Evolutionary conservation across 164 flowering plant genomes (phyloP), one percentile per base, ranked within the genome.

Genomic region (Protea cynaroides): DNA sequence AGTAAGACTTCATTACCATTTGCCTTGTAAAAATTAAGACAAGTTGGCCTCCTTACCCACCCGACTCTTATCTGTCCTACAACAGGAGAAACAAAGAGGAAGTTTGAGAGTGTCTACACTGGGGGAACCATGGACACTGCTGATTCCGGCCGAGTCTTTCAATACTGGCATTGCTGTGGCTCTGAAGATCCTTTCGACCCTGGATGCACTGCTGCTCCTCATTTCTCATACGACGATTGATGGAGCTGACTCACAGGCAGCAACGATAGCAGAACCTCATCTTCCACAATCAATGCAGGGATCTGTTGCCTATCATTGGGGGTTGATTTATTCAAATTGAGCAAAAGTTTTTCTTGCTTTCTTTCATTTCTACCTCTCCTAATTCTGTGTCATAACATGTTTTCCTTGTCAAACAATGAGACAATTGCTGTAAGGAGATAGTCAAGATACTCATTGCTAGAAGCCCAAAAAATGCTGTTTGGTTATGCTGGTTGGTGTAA

Each of bases 161-260:
- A 94, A 49, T 94, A 94, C 65, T 94, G 98, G 98, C 97, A 94
- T 75, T 94, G 97, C 64, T 94, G 98, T 74, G 97, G 91, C 0
- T 89, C 97, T 62, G 98, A 93, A 78, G 96, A 93, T 80, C 97
- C 96, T 8, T 89, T 85, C 72, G 90, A 90, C 55, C 79, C 86
- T 19, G 98, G 98, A 13, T 94, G 98, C 71, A 90, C 97, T 37
- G 86, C 91, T 59, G 80, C 95, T 67, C 96, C 98, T 61, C 97
- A 94, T 63, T 67, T 72, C 61, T 86, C 98, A 13, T 94, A 94
- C 56, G 98, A 94, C 71, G 97, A 93, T 60, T 86, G 67, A 78
- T 69, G 18, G 18, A 49, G 17, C 19, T 49, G 52, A 49, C n/a
- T 13, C n/a, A 49, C 2, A 1, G 18, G 17, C 52, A 15, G 19